A percentile compares a stretch with the other conserved stretches of the same genome.
Conservation (phyloP, 805 yeast genomes). For the Metschnikowia orientalis region DNA sequence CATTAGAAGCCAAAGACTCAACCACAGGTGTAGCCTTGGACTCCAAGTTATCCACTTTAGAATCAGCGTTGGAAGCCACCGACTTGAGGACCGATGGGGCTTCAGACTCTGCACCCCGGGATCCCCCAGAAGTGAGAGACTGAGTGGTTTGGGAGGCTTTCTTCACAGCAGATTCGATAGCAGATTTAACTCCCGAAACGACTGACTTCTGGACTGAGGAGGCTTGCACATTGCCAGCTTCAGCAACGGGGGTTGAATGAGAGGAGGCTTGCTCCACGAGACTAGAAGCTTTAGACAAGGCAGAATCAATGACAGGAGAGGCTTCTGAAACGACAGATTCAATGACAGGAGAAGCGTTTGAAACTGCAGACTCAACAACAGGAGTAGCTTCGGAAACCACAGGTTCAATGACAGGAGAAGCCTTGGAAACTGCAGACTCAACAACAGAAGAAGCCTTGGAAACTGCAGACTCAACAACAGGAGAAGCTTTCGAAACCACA, state of each 20-base stretch:
- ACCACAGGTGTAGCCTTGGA: too few relatives aligned
- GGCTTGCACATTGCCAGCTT: conserved; percentile 1
- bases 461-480: background rate
- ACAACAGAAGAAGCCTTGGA: background rate
- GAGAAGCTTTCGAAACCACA: background rate
- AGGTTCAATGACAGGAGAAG: background rate
- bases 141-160: too few relatives aligned
- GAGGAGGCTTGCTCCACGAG: background rate
- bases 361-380: conserved; percentile 6
- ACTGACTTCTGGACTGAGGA: conserved; percentile 2
- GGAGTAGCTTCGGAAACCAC: conserved; percentile 4
- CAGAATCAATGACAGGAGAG: background rate
- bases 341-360: conserved; percentile 1
- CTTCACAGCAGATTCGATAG: conserved; percentile 2
- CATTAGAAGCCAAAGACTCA: background rate
- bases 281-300: background rate
- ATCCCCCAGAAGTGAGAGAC: too few relatives aligned
- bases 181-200: background rate
- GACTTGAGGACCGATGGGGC: too few relatives aligned
- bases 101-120: too few relatives aligned
- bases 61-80: too few relatives aligned
- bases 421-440: background rate
- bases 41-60: too few relatives aligned
- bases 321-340: background rate
- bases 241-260: conserved; percentile 4